A percentile compares a stretch with the other conserved stretches of the same genome.
phyloP scores from a whole-genome alignment of 495 filamentous ascomycete genomes.

The Aspergillus cavernicola region DNA sequence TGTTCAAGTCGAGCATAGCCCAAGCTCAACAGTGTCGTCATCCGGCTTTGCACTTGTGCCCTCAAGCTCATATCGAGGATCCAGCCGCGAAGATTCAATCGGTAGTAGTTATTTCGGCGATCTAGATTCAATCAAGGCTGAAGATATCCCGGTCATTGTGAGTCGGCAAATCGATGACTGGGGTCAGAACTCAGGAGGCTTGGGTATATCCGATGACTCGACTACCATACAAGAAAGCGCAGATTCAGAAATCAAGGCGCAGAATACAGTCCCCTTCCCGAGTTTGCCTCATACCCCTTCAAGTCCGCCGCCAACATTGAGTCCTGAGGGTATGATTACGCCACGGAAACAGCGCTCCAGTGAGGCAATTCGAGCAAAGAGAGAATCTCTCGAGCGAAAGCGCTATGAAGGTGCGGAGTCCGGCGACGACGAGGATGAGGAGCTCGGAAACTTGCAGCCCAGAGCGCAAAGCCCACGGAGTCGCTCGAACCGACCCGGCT shows the following conservation, averaged over 20 bases:
- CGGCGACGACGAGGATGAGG: constrained; percentile 90
- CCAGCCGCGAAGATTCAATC: constrained; percentile 80
- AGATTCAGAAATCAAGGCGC: constrained; percentile 28
- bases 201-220: constrained; percentile 63
- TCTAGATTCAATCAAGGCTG: constrained; percentile 71
- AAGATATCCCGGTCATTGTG: constrained; percentile 73
- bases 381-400: constrained; percentile 70
- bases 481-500: constrained; percentile 53
- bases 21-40: constrained; percentile 76
- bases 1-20: constrained; percentile 69
- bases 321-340: constrained; percentile 39
- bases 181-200: constrained; percentile 57
- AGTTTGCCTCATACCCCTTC: constrained; percentile 61
- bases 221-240: constrained; percentile 19
- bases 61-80: constrained; percentile 69
- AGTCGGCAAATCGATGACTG: constrained; percentile 71
- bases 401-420: constrained; percentile 77
- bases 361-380: constrained; percentile 73
- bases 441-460: constrained; percentile 61
- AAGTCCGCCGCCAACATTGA: constrained; percentile 61
- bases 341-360: constrained; percentile 68
- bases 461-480: constrained; percentile 56
- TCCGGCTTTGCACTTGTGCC: constrained; percentile 65
- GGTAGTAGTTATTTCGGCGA: constrained; percentile 84
- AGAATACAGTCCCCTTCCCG: constrained; percentile 38